Evolutionary conservation across 176 grass and related monocot genomes (phyloP), one percentile per base, ranked within the genome.

Genomic region (Aegilops umbellulata): DNA sequence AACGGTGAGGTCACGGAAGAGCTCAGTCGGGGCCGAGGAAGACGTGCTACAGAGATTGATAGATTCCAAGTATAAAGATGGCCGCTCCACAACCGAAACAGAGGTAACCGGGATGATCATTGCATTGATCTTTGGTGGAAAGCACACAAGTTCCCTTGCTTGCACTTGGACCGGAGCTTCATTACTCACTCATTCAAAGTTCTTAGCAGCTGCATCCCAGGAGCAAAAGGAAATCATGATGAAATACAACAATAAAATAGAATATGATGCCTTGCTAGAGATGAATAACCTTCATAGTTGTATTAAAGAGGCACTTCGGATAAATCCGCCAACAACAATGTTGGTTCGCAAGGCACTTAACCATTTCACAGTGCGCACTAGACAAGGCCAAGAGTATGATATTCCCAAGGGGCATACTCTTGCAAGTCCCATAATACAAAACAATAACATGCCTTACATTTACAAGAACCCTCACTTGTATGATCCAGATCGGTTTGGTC

Each of bases 11-110:
- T 81, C 82, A 3, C 90, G 90, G 20, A 89, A 81, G 81, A 39
- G 34, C 34, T 70, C 30, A 92, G 34, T 35, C 5, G 5, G 34
- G 34, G 34, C 1, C 34, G 34, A 41, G 39, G 63, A 90, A 7
- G 93, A 95, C 60, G 75, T 90, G 58, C 53, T 93, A 15, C 91
- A 93, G 24, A 86, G 62, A 64, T 62, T 93, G 58, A 66, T 92
- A 2, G 83, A 95, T 9, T 80, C 87, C 32, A 95, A 53, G 53
- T 92, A 95, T 63, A 84, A 19, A 42, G 63, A 90, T 4, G 90
- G 90, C 2, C 74, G 77, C 6, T 4, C 69, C 60, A 92, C 81
- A 12, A 88, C 85, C 0, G 83, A 95, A 5, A 64, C 47, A 0
- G 82, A 95, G 70, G 70, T 92, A 14, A 73, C 24, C 0, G 88